Conservation (phyloP, 129 eudicot species). For the Centrapalus pauciflorus region DNA sequence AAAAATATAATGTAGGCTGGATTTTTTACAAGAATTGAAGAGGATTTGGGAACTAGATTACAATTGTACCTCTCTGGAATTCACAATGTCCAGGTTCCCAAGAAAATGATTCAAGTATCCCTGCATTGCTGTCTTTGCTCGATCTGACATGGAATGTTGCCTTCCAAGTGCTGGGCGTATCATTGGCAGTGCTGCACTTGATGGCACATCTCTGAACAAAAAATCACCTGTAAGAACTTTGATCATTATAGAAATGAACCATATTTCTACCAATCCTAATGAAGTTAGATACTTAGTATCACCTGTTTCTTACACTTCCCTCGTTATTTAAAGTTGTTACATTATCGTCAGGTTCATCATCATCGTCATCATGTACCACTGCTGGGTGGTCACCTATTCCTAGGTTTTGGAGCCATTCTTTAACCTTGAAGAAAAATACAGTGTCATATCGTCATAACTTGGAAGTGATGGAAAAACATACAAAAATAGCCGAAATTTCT, state of each 20-base stretch:
- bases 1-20: neutral
- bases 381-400: constrained; percentile 85
- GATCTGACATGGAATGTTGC: constrained; percentile 88
- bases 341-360: constrained; percentile 80
- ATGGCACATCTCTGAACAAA: constrained; percentile 99
- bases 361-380: constrained; percentile 67
- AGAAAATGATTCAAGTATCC: constrained; percentile 93
- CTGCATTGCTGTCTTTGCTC: constrained; percentile 92
- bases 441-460: neutral
- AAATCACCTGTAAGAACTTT: constrained; percentile 76
- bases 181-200: constrained; percentile 89
- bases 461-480: neutral
- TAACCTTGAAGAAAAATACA: constrained; percentile 51
- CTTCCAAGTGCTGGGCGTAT: constrained; percentile 93
- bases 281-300: constrained; percentile 28
- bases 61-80: constrained; percentile 72
- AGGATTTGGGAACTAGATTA: neutral
- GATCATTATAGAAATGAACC: constrained; percentile 43
- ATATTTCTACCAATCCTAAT: constrained; percentile 14
- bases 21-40: neutral
- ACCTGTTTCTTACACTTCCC: constrained; percentile 81
- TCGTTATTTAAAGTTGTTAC: constrained; percentile 52
- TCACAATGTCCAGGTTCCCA: constrained; percentile 86
- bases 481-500: neutral
- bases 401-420: constrained; percentile 93